Conservation (phyloP, 768 basidiomycete species). For the Boletus reticulatus region DNA sequence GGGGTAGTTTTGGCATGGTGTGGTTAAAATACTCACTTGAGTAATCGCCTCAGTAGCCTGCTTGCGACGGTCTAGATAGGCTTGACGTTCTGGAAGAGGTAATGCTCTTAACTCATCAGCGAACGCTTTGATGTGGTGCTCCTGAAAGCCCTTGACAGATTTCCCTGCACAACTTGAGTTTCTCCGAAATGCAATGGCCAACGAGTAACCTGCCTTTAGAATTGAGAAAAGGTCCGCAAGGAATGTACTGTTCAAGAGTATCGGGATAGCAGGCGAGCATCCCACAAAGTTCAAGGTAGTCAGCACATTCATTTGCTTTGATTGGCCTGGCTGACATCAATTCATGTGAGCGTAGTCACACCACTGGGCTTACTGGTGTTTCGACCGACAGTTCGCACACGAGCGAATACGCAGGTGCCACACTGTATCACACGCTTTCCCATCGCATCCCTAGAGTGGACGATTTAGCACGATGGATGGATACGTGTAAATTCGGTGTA, state of each 20-base stretch:
- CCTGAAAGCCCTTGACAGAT: slow-evolving; percentile 21
- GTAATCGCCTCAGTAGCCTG: slow-evolving; percentile 5
- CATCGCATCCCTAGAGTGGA: slow-evolving; percentile 21
- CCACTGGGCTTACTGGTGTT: slow-evolving; percentile 20
- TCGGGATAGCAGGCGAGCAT: slow-evolving; percentile 7
- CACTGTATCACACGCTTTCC: slow-evolving; percentile 25
- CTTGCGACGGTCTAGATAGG: slow-evolving; percentile 17
- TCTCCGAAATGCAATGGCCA: not conserved
- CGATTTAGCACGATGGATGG: not conserved
- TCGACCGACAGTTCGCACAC: slow-evolving; percentile 26
- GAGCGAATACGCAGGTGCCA: slow-evolving; percentile 35
- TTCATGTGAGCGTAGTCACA: not conserved
- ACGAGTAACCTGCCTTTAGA: slow-evolving; percentile 17
- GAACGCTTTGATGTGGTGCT: slow-evolving; percentile 16
- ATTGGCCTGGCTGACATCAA: slow-evolving; percentile 14
- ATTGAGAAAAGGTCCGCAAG: slow-evolving; percentile 25
- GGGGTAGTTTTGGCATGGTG: not conserved
- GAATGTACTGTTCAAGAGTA: slow-evolving; percentile 22
- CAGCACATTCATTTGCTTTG: slow-evolving; percentile 9
- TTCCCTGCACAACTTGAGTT: slow-evolving; percentile 17
- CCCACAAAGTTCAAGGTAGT: slow-evolving; percentile 5
- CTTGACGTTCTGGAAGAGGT: slow-evolving; percentile 13
- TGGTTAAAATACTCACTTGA: slow-evolving; percentile 8
- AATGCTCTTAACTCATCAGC: slow-evolving; percentile 11
- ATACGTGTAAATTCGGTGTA: slow-evolving; percentile 1